Percentiles rank a stretch among this genome's conserved stretches.
Conservation (phyloP, 352 stramenopile species). For the Globisporangium nunn region DNA sequence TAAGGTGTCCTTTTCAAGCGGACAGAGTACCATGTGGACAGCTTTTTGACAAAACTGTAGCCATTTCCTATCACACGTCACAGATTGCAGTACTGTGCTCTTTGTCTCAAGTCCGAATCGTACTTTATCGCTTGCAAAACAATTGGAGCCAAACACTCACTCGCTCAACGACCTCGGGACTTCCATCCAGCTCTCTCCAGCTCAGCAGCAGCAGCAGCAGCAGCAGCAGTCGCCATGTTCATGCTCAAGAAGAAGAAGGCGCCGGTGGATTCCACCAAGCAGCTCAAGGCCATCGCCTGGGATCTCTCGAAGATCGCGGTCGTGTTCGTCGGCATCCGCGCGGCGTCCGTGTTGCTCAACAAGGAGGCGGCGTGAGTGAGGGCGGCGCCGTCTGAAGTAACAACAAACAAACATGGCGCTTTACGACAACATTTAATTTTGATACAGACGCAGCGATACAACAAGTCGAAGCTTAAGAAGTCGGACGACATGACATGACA, state of each 20-base stretch:
- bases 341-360: conserved; percentile 65
- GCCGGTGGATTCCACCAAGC: conserved; percentile 70
- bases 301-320: conserved; percentile 71
- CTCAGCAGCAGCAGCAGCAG: background rate
- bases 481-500: background rate
- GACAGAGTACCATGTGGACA: too few species aligned
- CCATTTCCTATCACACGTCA: conserved; percentile 7
- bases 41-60: background rate
- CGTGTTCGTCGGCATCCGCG: conserved; percentile 69
- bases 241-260: conserved; percentile 88
- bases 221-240: conserved; percentile 40
- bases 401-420: too few species aligned
- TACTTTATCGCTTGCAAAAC: conserved; percentile 8
- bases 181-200: background rate
- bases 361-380: conserved; percentile 33
- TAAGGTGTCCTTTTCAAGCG: conserved; percentile 5
- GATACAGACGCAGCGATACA: background rate
- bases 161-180: background rate
- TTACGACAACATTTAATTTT: background rate
- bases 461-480: background rate
- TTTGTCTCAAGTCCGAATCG: background rate
- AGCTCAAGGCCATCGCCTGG: conserved; percentile 68
- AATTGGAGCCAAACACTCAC: conserved; percentile 1
- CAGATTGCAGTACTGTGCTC: background rate
- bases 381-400: background rate